These are phyloP conservation scores for Ogataea glucozyma DNA, from an alignment of 805 yeast genomes.

Conservation along the genomic window DNA sequence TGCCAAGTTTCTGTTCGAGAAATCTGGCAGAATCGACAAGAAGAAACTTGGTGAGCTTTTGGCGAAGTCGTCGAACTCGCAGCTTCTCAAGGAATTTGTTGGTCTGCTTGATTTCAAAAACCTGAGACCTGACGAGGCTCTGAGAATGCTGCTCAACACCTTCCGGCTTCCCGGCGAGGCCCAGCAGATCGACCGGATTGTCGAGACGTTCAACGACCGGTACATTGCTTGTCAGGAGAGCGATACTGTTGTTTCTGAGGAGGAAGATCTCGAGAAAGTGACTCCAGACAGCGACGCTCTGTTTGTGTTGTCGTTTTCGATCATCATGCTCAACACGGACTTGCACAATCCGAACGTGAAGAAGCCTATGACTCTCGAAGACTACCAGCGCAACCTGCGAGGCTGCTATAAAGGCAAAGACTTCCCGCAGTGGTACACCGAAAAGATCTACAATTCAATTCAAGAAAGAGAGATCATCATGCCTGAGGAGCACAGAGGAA, in stretches of 20 bases:
- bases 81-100: slow-evolving; percentile 64
- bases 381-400: slow-evolving; percentile 74
- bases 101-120: slow-evolving; percentile 70
- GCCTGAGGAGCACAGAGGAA: slow-evolving; percentile 97
- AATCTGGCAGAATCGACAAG: slow-evolving; percentile 83
- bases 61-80: slow-evolving; percentile 70
- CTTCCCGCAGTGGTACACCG: slow-evolving; percentile 83
- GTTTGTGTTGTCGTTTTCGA: slow-evolving; percentile 84
- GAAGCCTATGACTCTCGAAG: slow-evolving; percentile 84
- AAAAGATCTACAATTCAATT: slow-evolving; percentile 77
- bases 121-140: slow-evolving; percentile 88
- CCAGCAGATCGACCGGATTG: slow-evolving; percentile 90
- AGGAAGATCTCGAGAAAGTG: slow-evolving; percentile 48
- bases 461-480: slow-evolving; percentile 86
- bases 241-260: slow-evolving; percentile 29
- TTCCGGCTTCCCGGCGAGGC: slow-evolving; percentile 97
- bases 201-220: slow-evolving; percentile 81
- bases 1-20: slow-evolving; percentile 73
- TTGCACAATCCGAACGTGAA: slow-evolving; percentile 90
- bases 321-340: slow-evolving; percentile 93
- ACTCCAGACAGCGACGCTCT: slow-evolving; percentile 84
- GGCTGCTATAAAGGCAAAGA: slow-evolving; percentile 76
- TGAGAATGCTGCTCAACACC: slow-evolving; percentile 74
- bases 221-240: slow-evolving; percentile 58
- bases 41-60: slow-evolving; percentile 83